phyloP scores from a whole-genome alignment of 371 early-diverging fungal genomes.

The Zychaea mexicana region DNA sequence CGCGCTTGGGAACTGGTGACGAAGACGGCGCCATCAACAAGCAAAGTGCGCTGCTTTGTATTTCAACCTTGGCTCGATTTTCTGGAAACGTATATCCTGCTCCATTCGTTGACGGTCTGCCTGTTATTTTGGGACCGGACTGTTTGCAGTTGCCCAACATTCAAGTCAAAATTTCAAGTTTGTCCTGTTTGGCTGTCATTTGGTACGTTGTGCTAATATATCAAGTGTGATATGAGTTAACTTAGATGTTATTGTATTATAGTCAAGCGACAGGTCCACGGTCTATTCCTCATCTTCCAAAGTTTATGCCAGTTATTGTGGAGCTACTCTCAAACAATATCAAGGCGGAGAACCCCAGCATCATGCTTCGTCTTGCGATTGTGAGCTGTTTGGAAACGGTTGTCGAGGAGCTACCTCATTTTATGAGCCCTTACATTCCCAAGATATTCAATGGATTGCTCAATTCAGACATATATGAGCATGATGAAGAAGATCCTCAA shows the following conservation, averaged over 20 bases:
- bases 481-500: conserved; percentile 46
- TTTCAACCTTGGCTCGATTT: conserved; percentile 72
- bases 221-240: not conserved
- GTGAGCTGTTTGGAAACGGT: conserved; percentile 74
- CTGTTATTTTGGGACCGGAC: conserved; percentile 56
- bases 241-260: conserved; percentile 3
- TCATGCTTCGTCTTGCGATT: conserved; percentile 60
- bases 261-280: conserved; percentile 79
- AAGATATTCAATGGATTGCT: conserved; percentile 58
- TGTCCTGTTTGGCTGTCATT: conserved; percentile 74
- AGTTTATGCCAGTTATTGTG: conserved; percentile 76
- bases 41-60: conserved; percentile 80
- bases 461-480: conserved; percentile 54
- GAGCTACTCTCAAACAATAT: conserved; percentile 36
- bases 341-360: conserved; percentile 33
- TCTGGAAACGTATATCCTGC: conserved; percentile 68
- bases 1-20: conserved; percentile 25
- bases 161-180: conserved; percentile 71
- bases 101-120: conserved; percentile 62
- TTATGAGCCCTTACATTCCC: conserved; percentile 80
- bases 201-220: conserved; percentile 26
- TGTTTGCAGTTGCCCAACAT: conserved; percentile 57
- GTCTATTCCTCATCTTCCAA: conserved; percentile 82
- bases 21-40: conserved; percentile 68
- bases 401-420: conserved; percentile 76